Percentiles rank a stretch among this genome's conserved stretches.
Evolutionary conservation across 495 filamentous ascomycete genomes (phyloP).

Genomic region (Xylaria scruposa): DNA sequence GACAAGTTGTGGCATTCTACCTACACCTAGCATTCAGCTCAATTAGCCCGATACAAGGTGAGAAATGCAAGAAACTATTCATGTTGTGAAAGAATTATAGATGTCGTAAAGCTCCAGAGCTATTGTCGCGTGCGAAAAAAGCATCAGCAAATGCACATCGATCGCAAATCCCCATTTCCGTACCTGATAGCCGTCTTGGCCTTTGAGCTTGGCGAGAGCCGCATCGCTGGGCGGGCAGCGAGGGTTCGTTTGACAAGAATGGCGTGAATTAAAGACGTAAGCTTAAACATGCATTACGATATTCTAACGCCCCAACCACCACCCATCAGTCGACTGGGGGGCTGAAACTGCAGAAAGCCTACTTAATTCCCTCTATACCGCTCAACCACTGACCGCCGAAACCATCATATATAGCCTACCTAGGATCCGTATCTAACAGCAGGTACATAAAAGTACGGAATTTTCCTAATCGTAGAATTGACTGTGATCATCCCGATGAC

Average conservation of each 20-base stretch:
- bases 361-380: neutral
- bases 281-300: conserved; percentile 14
- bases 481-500: neutral
- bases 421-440: neutral
- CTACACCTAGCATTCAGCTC: neutral
- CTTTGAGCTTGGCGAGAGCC: conserved; percentile 25
- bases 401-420: neutral
- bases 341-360: neutral
- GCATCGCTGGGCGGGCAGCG: conserved; percentile 24
- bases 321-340: neutral
- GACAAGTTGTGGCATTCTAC: neutral
- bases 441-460: neutral
- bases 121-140: neutral
- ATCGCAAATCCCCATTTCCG: conserved; percentile 8
- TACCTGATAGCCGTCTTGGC: conserved; percentile 28
- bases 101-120: neutral
- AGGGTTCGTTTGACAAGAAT: neutral
- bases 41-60: neutral
- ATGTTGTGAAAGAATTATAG: neutral
- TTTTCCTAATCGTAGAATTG: neutral
- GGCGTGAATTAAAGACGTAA: neutral
- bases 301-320: neutral
- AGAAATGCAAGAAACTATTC: neutral
- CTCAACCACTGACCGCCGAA: neutral
- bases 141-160: conserved; percentile 1